Percentiles rank a stretch among this genome's conserved stretches.
Evolutionary conservation across 371 early-diverging fungal species (phyloP).

Genomic region (Syncephalastrum monosporum): DNA sequence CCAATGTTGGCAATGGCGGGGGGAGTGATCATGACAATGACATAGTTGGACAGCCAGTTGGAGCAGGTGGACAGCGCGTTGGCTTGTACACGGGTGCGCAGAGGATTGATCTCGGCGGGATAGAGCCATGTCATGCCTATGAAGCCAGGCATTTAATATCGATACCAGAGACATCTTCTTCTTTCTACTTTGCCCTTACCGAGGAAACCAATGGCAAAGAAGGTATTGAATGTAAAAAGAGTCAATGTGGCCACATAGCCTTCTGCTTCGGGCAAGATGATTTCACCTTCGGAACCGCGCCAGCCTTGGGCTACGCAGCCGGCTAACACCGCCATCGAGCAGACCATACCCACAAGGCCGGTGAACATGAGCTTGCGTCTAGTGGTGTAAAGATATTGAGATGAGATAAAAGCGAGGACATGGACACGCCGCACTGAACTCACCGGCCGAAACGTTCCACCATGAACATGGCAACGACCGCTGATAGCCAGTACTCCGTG

Average conservation of each 20-base stretch:
- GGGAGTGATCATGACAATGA: constrained; percentile 33
- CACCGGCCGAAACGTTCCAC: constrained; percentile 18
- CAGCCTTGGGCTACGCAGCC: constrained; percentile 10
- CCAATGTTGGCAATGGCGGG: constrained; percentile 31
- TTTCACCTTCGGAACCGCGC: constrained; percentile 13
- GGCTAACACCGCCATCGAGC: constrained; percentile 16
- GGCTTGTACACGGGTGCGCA: constrained; percentile 30
- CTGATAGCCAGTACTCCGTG: constrained; percentile 20
- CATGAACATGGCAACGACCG: constrained; percentile 18
- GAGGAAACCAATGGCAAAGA: constrained; percentile 62
- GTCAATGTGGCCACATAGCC: constrained; percentile 33
- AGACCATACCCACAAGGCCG: constrained; percentile 17
- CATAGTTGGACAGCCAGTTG: constrained; percentile 57
- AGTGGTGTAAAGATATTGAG: neutral
- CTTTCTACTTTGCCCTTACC: constrained; percentile 22
- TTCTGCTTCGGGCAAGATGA: constrained; percentile 12
- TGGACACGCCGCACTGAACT: neutral
- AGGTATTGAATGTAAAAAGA: constrained; percentile 44
- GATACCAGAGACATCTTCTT: too few species aligned
- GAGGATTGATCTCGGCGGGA: constrained; percentile 57
- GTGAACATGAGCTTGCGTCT: constrained; percentile 19
- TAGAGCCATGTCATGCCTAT: constrained; percentile 31
- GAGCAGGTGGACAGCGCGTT: constrained; percentile 50
- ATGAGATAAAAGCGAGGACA: too few species aligned
- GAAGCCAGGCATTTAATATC: too few species aligned